A percentile compares a stretch with the other conserved stretches of the same genome.
Conservation (phyloP, 208 protist species). For the Leishmania lainsoni region DNA sequence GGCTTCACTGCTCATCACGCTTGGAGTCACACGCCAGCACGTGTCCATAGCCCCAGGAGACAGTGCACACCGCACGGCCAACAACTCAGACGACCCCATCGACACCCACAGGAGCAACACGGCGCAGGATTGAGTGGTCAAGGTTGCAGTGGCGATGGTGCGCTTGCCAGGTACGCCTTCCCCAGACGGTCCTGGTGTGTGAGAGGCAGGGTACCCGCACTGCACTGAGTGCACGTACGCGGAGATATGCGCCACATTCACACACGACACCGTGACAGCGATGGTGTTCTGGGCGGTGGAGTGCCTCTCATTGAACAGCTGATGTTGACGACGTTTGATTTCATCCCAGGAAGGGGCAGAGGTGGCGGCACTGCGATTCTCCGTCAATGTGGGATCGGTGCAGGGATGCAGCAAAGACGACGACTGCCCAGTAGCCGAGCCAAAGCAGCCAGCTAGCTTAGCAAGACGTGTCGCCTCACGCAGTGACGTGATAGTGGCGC, state of each 20-base stretch:
- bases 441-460: conserved; percentile 5
- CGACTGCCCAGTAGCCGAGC: background rate
- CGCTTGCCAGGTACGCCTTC: conserved; percentile 7
- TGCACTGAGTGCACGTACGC: conserved; percentile 47
- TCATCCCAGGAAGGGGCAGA: conserved; percentile 8
- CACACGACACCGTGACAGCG: conserved; percentile 2
- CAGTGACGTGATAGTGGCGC: conserved; percentile 4
- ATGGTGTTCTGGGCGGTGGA: conserved; percentile 4
- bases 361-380: background rate
- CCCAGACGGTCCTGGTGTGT: conserved; percentile 12
- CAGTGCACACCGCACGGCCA: conserved; percentile 49
- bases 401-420: conserved; percentile 3
- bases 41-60: conserved; percentile 20
- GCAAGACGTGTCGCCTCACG: conserved; percentile 15
- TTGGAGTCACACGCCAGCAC: conserved; percentile 10
- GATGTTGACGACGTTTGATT: conserved; percentile 12
- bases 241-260: conserved; percentile 58
- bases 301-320: conserved; percentile 23
- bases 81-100: conserved; percentile 20
- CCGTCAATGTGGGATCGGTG: conserved; percentile 1
- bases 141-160: conserved; percentile 7
- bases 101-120: conserved; percentile 55
- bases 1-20: background rate
- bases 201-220: conserved; percentile 32
- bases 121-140: background rate